Evolutionary conservation across 192 early-diverging fungal genomes (phyloP), one percentile per base, ranked within the genome.

Genomic region (Podila horticola): DNA sequence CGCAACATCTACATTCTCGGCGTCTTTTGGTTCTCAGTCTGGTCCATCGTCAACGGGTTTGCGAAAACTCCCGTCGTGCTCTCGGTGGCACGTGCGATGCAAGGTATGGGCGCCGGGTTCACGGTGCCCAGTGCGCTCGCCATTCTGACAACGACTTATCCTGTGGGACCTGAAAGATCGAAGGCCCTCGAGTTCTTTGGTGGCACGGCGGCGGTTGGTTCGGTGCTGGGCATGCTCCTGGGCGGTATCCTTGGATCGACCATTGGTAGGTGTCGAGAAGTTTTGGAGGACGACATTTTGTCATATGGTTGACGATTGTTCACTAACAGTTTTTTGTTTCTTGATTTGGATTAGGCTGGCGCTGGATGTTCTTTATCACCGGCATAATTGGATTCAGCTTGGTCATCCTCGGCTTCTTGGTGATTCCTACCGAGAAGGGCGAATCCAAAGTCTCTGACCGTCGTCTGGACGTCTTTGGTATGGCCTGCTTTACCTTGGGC

Each of bases 281-380:
- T 41, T 2, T 41, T n/a, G n/a, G n/a, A n/a, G n/a, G n/a, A n/a
- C n/a, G n/a, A n/a, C n/a, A n/a, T 41, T 41, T 41, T 41, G 10
- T 15, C n/a, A n/a, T 41, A 13, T 41, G 11, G 10, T 15, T 41
- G 10, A 12, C 41, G 10, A 41, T 38, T 38, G 1, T 11, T 41
- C 2, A 41, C 2, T 13, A 15, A 15, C 0, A 1, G 41, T 41
- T 11, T 45, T 17, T 45, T 17, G 3, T 45, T 45, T 45, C 41
- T 17, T 45, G 1, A n/a, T 0, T 45, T 45, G 41, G 15, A 45
- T 45, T 45, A 45, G 41, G 73, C 49, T 74, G 73, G 73, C 29
- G 65, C 36, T 74, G 73, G 73, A 74, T 74, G 22, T 74, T 74
- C 34, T 74, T 60, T 29, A 67, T 74, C 30, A 67, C 73, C 2